Evolutionary conservation across 2,329 filamentous ascomycete species (phyloP), one percentile per base, ranked within the genome.

Genomic region (Pseudogymnoascus sp.): DNA sequence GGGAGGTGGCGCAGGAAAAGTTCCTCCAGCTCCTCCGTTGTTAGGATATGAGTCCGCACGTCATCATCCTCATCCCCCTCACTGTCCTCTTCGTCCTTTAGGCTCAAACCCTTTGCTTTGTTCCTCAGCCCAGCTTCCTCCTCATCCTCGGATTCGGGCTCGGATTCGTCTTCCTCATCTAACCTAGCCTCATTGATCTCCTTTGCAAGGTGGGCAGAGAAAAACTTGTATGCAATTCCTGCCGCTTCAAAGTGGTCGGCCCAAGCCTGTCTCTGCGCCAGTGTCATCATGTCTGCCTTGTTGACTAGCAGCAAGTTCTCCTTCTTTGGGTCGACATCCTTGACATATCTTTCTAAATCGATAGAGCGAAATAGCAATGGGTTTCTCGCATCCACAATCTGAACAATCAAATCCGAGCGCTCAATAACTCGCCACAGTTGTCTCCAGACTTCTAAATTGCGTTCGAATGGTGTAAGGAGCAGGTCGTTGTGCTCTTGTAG

Each of bases 221-320:
- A 99, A 80, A 97, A 99, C 71, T 89, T 90, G 80, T 95, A 99
- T 62, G 90, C 86, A 72, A 99, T 96, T 28, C 87, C 86, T 26
- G 89, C 85, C 69, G 86, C 80, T 69, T 87, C 87, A 69, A 99
- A 91, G 73, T 96, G 91, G 69, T 89, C 84, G 2, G 93, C 93
- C 95, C 95, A 99, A 0, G 82, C 80, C 68, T 83, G 83, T 68
- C 95, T 82, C 78, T 99, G 96, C 71, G 86, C 85, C 59, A 86
- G 76, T 1, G 93, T 96, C 90, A 99, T 93, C 95, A 99, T 97
- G 77, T 99, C 95, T 53, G 95, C 93, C 81, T 99, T 99, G 82
- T 99, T 99, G 73, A 99, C 93, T 63, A 99, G 80, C 63, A 99
- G 76, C 72, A 99, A 73, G 74, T 97, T 99, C 74, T 92, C 84